These are phyloP conservation scores for Entophlyctis luteolus DNA, from an alignment of 192 early-diverging fungal genomes.

Conservation along the genomic window DNA sequence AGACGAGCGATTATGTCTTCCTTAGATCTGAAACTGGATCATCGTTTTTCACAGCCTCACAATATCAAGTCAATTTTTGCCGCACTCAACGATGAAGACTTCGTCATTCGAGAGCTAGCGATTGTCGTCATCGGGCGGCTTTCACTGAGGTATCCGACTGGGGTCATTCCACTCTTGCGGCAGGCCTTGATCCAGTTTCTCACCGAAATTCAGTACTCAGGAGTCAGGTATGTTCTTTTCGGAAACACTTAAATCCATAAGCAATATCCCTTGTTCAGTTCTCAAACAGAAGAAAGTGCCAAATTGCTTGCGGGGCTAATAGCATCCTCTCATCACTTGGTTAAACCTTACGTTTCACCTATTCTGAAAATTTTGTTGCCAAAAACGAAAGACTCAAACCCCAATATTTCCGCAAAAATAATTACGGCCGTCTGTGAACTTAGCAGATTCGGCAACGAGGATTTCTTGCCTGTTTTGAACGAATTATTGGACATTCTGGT, in stretches of 20 bases:
- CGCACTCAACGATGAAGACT: slow-evolving; percentile 77
- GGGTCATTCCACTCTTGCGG: slow-evolving; percentile 75
- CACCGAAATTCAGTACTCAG: slow-evolving; percentile 75
- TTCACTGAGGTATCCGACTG: slow-evolving; percentile 69
- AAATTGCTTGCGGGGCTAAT: slow-evolving; percentile 66
- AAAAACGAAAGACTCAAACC: slow-evolving; percentile 57
- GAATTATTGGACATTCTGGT: slow-evolving; percentile 67
- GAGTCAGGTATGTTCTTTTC: slow-evolving; percentile 37
- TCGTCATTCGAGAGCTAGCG: slow-evolving; percentile 69
- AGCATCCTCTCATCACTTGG: slow-evolving; percentile 61
- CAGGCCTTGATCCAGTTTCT: slow-evolving; percentile 67
- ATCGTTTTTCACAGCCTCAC: slow-evolving; percentile 72
- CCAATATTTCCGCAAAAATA: slow-evolving; percentile 70
- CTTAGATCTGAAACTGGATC: slow-evolving; percentile 66
- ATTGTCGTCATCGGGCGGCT: slow-evolving; percentile 74
- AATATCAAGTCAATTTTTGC: slow-evolving; percentile 75
- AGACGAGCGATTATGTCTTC: slow-evolving; percentile 65
- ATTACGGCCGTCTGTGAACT: slow-evolving; percentile 71
- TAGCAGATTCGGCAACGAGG: slow-evolving; percentile 66
- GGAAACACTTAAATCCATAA: too few species aligned
- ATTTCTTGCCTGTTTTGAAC: slow-evolving; percentile 68
- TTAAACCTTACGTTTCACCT: slow-evolving; percentile 76
- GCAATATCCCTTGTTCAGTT: slow-evolving; percentile 29
- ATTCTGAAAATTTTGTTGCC: slow-evolving; percentile 74
- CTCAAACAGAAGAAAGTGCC: slow-evolving; percentile 74